Conservation (phyloP, 805 yeast genomes). For the Hanseniaspora occidentalis region DNA sequence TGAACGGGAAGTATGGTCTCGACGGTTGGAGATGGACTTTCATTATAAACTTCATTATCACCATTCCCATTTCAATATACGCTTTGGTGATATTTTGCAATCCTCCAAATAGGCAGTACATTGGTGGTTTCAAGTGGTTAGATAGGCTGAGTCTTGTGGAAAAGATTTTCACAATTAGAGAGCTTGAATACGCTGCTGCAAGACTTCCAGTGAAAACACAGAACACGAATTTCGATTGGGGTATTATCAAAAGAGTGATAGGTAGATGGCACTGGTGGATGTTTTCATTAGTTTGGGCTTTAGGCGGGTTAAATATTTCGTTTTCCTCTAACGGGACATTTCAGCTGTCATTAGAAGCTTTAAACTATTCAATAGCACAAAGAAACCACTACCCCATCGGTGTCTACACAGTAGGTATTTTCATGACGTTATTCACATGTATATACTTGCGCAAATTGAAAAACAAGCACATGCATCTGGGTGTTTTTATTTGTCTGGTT, state of each 20-base stretch:
- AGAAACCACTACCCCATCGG: conserved; percentile 45
- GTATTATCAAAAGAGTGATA: conserved; percentile 31
- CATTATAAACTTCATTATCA: conserved; percentile 46
- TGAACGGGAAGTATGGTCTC: conserved; percentile 36
- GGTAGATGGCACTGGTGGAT: conserved; percentile 48
- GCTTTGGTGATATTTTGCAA: conserved; percentile 32
- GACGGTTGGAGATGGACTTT: conserved; percentile 62
- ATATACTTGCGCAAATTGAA: conserved; percentile 31
- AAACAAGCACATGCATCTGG: conserved; percentile 39
- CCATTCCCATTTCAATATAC: conserved; percentile 43
- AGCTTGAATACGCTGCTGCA: conserved; percentile 28
- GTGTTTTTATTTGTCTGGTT: conserved; percentile 30
- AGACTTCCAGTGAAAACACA: conserved; percentile 30
- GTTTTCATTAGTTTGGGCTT: conserved; percentile 38
- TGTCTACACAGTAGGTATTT: conserved; percentile 38
- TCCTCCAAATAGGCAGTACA: too few relatives aligned
- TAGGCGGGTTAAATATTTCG: conserved; percentile 38
- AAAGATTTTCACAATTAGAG: conserved; percentile 30
- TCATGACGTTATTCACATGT: conserved; percentile 32
- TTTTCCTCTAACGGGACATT: conserved; percentile 35
- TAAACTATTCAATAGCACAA: conserved; percentile 30
- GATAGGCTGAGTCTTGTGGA: conserved; percentile 16
- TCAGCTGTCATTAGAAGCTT: conserved; percentile 33
- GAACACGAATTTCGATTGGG: conserved; percentile 27
- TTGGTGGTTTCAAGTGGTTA: too few relatives aligned